Percentiles rank a stretch among this genome's conserved stretches.
Evolutionary conservation across 2,329 filamentous ascomycete genomes (phyloP).

Genomic region (Fusarium virguliforme): DNA sequence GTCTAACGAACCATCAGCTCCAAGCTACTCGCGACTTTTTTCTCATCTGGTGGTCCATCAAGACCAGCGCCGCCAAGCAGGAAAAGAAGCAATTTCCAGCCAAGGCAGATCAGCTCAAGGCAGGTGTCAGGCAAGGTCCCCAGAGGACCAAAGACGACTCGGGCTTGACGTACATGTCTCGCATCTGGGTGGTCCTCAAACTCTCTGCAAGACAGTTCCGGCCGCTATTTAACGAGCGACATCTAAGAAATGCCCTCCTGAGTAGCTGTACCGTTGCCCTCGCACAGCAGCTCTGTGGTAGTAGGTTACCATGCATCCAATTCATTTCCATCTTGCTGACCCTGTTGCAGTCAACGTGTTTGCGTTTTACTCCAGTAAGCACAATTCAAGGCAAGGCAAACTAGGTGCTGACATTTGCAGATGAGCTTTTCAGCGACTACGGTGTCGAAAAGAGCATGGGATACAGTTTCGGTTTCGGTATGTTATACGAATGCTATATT

Average conservation of each 20-base stretch:
- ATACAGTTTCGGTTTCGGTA: conserved; percentile 53
- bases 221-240: conserved; percentile 29
- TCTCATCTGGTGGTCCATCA: conserved; percentile 50
- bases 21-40: conserved; percentile 59
- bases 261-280: conserved; percentile 51
- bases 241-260: conserved; percentile 43
- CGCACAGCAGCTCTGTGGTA: conserved; percentile 52
- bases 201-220: conserved; percentile 42
- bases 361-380: conserved; percentile 62
- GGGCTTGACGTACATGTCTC: conserved; percentile 36
- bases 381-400: accelerated
- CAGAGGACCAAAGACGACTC: not conserved
- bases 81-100: not conserved
- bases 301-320: not conserved
- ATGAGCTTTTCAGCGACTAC: conserved; percentile 37
- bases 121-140: no score
- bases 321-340: conserved; percentile 44
- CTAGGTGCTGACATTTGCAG: conserved; percentile 21
- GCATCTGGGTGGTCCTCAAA: conserved; percentile 16
- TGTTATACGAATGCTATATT: not conserved
- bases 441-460: conserved; percentile 41
- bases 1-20: conserved; percentile 44
- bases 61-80: not conserved
- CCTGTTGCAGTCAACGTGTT: conserved; percentile 51
- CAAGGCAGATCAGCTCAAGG: not conserved